Conservation (phyloP, 2,329 filamentous ascomycete genomes). For the Fusarium drepaniforme region DNA sequence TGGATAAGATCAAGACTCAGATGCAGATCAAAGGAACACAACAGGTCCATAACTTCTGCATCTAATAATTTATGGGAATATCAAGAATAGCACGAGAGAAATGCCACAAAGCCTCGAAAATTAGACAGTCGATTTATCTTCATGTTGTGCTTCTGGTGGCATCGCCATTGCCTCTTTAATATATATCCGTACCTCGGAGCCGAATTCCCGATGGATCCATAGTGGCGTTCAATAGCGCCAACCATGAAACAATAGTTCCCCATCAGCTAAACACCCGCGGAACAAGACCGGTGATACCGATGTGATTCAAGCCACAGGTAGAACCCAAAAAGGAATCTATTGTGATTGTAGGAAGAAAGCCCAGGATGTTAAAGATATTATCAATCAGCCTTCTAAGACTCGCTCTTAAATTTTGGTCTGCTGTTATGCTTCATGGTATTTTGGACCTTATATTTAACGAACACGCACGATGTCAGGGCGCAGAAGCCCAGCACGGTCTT, state of each 20-base stretch:
- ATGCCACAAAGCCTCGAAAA: too few relatives aligned
- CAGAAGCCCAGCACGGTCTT: neutral
- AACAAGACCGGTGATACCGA: neutral
- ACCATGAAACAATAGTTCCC: neutral
- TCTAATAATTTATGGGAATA: neutral
- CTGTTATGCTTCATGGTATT: neutral
- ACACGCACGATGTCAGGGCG: too few relatives aligned
- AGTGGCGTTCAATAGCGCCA: constrained; percentile 1
- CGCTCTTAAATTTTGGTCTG: neutral
- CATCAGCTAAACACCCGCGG: neutral
- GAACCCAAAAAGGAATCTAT: neutral
- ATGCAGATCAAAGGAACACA: neutral
- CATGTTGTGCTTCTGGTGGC: neutral
- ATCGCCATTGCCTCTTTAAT: neutral
- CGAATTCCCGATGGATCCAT: neutral
- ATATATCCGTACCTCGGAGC: neutral
- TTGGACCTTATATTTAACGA: too few relatives aligned
- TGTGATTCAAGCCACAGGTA: neutral
- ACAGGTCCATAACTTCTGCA: neutral
- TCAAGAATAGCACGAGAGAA: neutral
- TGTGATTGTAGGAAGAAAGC: neutral
- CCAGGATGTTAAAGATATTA: neutral
- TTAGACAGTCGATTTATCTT: neutral
- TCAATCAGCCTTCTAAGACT: neutral
- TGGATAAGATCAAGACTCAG: neutral